Evolutionary conservation across 2,329 filamentous ascomycete species (phyloP).

Genomic region (Apiospora malaysiana): DNA sequence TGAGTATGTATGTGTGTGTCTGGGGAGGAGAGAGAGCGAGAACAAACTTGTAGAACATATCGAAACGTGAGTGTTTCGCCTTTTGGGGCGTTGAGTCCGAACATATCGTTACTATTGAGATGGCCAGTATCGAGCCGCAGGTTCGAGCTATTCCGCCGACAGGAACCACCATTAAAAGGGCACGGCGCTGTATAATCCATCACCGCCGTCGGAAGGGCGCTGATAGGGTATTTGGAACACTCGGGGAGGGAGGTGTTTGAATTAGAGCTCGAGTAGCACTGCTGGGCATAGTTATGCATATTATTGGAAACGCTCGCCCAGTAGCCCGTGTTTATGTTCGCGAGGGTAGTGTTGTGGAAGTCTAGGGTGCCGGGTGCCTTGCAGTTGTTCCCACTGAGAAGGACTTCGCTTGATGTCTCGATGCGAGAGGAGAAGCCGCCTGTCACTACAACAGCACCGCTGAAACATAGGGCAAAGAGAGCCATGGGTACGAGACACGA

Average conservation of each 20-base stretch:
- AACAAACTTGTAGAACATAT: slow-evolving; percentile 23
- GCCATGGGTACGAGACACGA: neutral
- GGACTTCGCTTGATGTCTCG: slow-evolving; percentile 27
- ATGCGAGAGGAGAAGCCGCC: slow-evolving; percentile 30
- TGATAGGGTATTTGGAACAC: slow-evolving; percentile 25
- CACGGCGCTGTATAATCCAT: slow-evolving; percentile 23
- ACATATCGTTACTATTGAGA: slow-evolving; percentile 26
- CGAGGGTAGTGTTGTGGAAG: too few species aligned
- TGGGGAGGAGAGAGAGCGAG: too few species aligned
- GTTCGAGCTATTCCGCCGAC: slow-evolving; percentile 22
- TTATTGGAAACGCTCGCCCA: slow-evolving; percentile 20
- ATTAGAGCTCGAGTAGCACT: slow-evolving; percentile 25
- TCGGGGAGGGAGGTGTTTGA: neutral
- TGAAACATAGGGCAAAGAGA: slow-evolving; percentile 21
- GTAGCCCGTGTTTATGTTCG: neutral
- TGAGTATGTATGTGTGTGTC: too few species aligned
- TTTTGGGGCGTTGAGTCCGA: slow-evolving; percentile 26
- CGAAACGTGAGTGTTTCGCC: slow-evolving; percentile 26
- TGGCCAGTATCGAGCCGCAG: slow-evolving; percentile 26
- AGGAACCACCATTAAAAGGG: slow-evolving; percentile 26
- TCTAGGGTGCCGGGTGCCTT: neutral
- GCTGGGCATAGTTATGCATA: slow-evolving; percentile 28
- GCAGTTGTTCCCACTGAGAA: slow-evolving; percentile 25
- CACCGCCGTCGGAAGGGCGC: neutral
- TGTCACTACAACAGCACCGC: slow-evolving; percentile 25